Evolutionary conservation across 1,284 basidiomycete genomes (phyloP), one percentile per base, ranked within the genome.

Genomic region (Trichosporon ovoides): DNA sequence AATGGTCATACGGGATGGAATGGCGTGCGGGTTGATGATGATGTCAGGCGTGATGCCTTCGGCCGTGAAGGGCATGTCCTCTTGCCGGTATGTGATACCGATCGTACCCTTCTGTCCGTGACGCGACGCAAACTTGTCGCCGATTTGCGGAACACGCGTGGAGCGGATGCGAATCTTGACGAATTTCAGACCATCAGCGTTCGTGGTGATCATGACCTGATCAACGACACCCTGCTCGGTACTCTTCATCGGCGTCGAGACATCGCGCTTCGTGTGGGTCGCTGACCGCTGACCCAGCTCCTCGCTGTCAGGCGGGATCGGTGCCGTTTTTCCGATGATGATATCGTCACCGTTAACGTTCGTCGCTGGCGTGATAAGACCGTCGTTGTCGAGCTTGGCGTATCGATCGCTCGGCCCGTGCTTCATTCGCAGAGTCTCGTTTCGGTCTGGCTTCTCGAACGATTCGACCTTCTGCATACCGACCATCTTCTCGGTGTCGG

Each of bases 101-200:
- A 98, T 94, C 2, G 95, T 98, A 80, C 96, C 95, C 81, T 99
- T 99, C 80, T 99, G 95, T 72, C 96, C 96, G 77, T 99, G 96
- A 72, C 95, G 89, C 58, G 95, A 99, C 7, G 95, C 96, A 73
- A 99, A 99, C 80, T 99, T 99, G 83, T 99, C 95, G 49, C 95
- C 95, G 56, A 89, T 96, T 78, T 98, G 93, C 38, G 95, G 95
- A 53, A 98, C 85, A 81, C 95, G 89, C 10, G 92, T 95, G 4
- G 94, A 91, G 43, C 96, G 84, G 37, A 98, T 89, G 53, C 96
- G 89, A 62, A 99, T 90, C 81, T 98, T 98, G 77, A 98, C 95
- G 70, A 99, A 98, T 76, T 97, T 98, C 75, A 93, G 87, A 3
- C 95, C 95, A 64, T 98, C 92, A 12, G 86, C 85, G 72, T 97